Conservation (phyloP, 176 grass and related monocot genomes). For the Zizania latifolia region DNA sequence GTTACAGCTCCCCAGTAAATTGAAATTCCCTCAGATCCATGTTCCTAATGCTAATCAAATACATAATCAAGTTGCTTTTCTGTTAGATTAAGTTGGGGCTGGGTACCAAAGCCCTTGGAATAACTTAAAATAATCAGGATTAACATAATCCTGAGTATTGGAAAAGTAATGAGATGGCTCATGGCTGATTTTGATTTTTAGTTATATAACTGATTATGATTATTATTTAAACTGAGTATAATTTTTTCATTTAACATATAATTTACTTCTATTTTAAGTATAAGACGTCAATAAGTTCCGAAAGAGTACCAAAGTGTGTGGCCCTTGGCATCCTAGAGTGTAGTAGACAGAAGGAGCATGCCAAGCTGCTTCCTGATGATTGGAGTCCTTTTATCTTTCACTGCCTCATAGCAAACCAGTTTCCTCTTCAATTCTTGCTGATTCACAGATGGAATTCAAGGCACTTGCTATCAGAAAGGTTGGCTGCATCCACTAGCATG, state of each 20-base stretch:
- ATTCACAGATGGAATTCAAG: slow-evolving; percentile 33
- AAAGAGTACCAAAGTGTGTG: slow-evolving; percentile 33
- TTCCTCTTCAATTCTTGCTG: slow-evolving; percentile 16
- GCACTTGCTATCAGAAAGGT: slow-evolving; percentile 22
- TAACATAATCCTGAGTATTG: too few relatives aligned
- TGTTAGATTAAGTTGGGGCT: slow-evolving; percentile 24
- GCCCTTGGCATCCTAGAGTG: slow-evolving; percentile 32
- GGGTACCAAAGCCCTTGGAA: too few relatives aligned
- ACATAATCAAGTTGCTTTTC: slow-evolving; percentile 10
- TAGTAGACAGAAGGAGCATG: slow-evolving; percentile 32
- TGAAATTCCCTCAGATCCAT: slow-evolving; percentile 36
- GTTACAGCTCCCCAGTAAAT: slow-evolving; percentile 35
- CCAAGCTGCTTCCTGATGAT: slow-evolving; percentile 47
- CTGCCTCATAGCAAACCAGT: slow-evolving; percentile 27
- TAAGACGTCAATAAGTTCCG: too few relatives aligned
- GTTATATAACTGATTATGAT: too few relatives aligned
- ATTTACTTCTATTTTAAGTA: too few relatives aligned
- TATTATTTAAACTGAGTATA: too few relatives aligned
- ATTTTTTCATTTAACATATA: too few relatives aligned
- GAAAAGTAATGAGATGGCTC: too few relatives aligned
- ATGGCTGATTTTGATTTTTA: too few relatives aligned
- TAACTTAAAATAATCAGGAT: too few relatives aligned
- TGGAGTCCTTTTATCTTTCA: slow-evolving; percentile 36
- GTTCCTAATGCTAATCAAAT: slow-evolving; percentile 24
- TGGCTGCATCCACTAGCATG: slow-evolving; percentile 16